These are phyloP conservation scores for Suhomyces taliae DNA, from an alignment of 1,139 yeast species.

Conservation along the genomic window DNA sequence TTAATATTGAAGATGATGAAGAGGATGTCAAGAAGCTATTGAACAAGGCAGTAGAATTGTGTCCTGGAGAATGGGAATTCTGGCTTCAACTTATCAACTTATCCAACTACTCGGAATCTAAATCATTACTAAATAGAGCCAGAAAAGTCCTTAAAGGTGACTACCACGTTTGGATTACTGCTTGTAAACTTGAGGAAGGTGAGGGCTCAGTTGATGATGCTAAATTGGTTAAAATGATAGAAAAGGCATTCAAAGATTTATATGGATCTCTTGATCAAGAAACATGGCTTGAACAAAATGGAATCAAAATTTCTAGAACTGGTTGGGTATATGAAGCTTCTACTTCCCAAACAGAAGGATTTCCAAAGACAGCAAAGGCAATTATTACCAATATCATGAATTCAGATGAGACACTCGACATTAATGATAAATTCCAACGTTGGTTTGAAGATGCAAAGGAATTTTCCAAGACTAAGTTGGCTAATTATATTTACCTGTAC, in stretches of 20 bases:
- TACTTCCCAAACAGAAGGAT: conserved; percentile 38
- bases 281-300: conserved; percentile 2
- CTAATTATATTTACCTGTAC: conserved; percentile 48
- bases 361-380: conserved; percentile 37
- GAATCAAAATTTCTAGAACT: conserved; percentile 21
- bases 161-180: conserved; percentile 69
- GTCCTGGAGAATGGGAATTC: conserved; percentile 63
- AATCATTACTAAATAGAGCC: conserved; percentile 57
- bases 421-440: conserved; percentile 5
- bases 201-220: conserved; percentile 34
- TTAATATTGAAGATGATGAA: conserved; percentile 46
- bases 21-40: conserved; percentile 56
- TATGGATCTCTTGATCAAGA: background rate
- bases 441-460: conserved; percentile 45
- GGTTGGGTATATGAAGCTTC: conserved; percentile 49
- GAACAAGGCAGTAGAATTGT: conserved; percentile 64
- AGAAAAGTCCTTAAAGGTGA: conserved; percentile 53
- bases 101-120: conserved; percentile 50
- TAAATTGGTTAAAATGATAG: conserved; percentile 45
- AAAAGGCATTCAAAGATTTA: conserved; percentile 51
- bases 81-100: conserved; percentile 57
- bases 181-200: conserved; percentile 69
- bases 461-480: conserved; percentile 33
- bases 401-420: conserved; percentile 12
- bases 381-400: conserved; percentile 29